Conservation (phyloP, 352 stramenopile species). For the Achlya hypogyna region DNA sequence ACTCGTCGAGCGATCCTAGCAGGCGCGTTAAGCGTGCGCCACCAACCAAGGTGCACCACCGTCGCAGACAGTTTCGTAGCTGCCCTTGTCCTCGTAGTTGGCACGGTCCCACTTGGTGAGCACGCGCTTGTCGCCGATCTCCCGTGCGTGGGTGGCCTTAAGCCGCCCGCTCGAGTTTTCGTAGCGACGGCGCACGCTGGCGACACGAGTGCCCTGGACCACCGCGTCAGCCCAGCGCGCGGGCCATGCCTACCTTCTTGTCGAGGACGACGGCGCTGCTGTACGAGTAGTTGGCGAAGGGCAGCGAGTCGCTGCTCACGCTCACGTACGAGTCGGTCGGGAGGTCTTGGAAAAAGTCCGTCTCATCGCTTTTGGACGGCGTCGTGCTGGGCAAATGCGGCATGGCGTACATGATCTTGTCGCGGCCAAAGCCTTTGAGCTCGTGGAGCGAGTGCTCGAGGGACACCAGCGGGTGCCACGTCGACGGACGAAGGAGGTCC, state of each 20-base stretch:
- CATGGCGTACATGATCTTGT: not conserved
- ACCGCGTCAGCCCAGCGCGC: conserved; percentile 34
- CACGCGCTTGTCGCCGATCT: conserved; percentile 35
- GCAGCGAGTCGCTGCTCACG: not conserved
- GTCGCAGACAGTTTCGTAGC: conserved; percentile 30
- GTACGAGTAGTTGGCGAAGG: conserved; percentile 10
- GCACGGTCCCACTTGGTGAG: conserved; percentile 29
- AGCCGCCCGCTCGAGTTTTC: conserved; percentile 40
- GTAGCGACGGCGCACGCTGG: conserved; percentile 31
- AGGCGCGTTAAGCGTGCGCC: not conserved
- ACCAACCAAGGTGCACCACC: not conserved
- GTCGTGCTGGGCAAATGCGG: not conserved
- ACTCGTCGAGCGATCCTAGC: conserved; percentile 30
- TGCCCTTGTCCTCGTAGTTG: conserved; percentile 27
- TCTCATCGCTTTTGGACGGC: conserved; percentile 27
- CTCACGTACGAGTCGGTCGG: conserved; percentile 10
- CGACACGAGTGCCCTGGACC: conserved; percentile 30
- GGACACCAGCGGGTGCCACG: conserved; percentile 49
- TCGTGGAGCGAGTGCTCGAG: conserved; percentile 49
- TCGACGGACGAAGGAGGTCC: conserved; percentile 39
- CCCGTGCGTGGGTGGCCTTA: conserved; percentile 34
- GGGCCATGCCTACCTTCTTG: not conserved
- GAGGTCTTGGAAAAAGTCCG: conserved; percentile 51
- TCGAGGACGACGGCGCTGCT: conserved; percentile 4
- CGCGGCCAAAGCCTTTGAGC: conserved; percentile 27